phyloP scores from a whole-genome alignment of 305 asterid species.

The Solanum hybrid region DNA sequence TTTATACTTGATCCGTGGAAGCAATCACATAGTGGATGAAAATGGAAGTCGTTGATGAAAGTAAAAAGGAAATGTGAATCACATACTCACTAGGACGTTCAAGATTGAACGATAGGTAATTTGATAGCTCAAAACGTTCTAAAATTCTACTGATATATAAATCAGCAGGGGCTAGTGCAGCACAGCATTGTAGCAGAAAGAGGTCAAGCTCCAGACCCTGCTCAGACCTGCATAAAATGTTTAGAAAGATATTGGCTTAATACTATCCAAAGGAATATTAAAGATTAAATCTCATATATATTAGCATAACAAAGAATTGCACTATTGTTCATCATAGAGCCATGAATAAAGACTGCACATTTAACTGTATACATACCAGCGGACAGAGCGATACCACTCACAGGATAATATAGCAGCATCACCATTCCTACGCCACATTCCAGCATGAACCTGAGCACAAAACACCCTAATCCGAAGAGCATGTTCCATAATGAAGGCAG shows the following conservation, averaged over 20 bases:
- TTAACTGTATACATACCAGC: conserved; percentile 49
- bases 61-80: conserved; percentile 24
- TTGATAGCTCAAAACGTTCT: conserved; percentile 89
- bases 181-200: conserved; percentile 96
- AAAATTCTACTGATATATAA: conserved; percentile 63
- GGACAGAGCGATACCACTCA: conserved; percentile 87
- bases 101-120: conserved; percentile 58
- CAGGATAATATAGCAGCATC: conserved; percentile 78
- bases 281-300: background rate
- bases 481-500: conserved; percentile 92
- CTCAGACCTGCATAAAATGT: conserved; percentile 59
- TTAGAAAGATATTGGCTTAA: conserved; percentile 9
- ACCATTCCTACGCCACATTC: conserved; percentile 98
- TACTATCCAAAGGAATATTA: background rate
- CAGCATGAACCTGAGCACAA: conserved; percentile 93
- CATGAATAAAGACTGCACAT: background rate
- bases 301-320: background rate
- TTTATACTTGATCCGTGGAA: background rate
- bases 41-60: background rate
- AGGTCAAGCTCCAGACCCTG: conserved; percentile 93
- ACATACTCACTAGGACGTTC: conserved; percentile 93
- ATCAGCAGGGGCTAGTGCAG: conserved; percentile 95
- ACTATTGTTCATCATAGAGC: background rate
- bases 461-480: conserved; percentile 91
- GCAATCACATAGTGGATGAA: background rate